Evolutionary conservation across 495 filamentous ascomycete species (phyloP).

Genomic region (Neurospora sp.): DNA sequence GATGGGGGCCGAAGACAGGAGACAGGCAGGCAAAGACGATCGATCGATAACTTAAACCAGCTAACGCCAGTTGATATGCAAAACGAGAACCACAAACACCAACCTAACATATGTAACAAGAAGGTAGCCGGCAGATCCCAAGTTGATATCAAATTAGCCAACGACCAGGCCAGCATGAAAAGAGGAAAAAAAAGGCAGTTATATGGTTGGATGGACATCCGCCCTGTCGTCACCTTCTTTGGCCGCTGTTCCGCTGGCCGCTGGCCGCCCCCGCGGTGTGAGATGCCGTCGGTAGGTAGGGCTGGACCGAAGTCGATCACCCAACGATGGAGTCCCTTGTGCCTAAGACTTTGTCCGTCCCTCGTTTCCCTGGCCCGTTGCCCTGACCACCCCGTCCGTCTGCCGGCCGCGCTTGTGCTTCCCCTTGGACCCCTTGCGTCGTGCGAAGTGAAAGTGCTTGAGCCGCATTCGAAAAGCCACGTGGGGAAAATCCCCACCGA

Average conservation of each 20-base stretch:
- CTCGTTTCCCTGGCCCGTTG: not conserved
- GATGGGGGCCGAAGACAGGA: not conserved
- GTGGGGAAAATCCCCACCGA: constrained; percentile 17
- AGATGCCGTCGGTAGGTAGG: not conserved
- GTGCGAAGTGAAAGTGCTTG: constrained; percentile 4
- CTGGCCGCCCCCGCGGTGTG: not conserved
- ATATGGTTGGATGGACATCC: not conserved
- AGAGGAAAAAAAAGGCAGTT: not conserved
- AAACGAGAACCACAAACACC: not conserved
- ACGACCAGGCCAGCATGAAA: not conserved
- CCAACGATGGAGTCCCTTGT: not conserved
- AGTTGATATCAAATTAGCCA: not conserved
- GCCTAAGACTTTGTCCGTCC: not conserved
- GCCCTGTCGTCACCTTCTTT: not conserved
- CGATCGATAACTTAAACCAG: not conserved
- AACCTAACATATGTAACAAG: not conserved
- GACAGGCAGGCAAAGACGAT: not conserved
- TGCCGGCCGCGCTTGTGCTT: not conserved
- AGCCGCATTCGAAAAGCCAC: constrained; percentile 18
- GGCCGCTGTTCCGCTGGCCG: not conserved
- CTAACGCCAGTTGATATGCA: not conserved
- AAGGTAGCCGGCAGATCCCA: not conserved
- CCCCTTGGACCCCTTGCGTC: not conserved
- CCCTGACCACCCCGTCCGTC: not conserved
- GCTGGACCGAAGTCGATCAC: not conserved